phyloP scores from a whole-genome alignment of 2,329 filamentous ascomycete species.

The Venturia effusa region DNA sequence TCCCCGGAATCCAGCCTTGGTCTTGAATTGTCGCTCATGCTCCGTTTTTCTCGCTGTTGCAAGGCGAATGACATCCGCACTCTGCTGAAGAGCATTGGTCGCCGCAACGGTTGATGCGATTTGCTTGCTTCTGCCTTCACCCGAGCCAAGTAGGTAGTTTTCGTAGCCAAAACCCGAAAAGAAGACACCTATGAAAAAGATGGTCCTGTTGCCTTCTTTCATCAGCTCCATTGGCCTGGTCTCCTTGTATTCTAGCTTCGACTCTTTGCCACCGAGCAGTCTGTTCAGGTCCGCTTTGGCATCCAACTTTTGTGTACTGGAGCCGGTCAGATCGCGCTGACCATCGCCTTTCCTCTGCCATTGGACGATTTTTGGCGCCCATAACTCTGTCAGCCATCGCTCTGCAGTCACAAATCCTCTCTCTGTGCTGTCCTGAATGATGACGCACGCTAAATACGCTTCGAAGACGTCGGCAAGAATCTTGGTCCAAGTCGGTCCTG shows the following conservation, averaged over 20 bases:
- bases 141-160: constrained; percentile 50
- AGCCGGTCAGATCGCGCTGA: constrained; percentile 17
- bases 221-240: constrained; percentile 37
- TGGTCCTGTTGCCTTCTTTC: constrained; percentile 40
- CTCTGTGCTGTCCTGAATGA: constrained; percentile 50
- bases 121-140: constrained; percentile 54
- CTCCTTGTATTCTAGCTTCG: constrained; percentile 38
- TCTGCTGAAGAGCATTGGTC: constrained; percentile 39
- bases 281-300: constrained; percentile 30
- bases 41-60: constrained; percentile 7
- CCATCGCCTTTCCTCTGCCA: constrained; percentile 25
- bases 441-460: constrained; percentile 72
- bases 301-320: constrained; percentile 15
- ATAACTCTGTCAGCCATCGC: constrained; percentile 65
- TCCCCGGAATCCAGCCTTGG: background rate
- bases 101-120: constrained; percentile 62
- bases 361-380: constrained; percentile 52
- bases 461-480: constrained; percentile 82
- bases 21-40: constrained; percentile 7
- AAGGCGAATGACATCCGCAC: constrained; percentile 6
- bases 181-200: constrained; percentile 54
- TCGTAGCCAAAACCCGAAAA: constrained; percentile 59
- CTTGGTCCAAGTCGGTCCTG: constrained; percentile 42
- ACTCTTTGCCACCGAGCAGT: constrained; percentile 25
- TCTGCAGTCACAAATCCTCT: constrained; percentile 52